These are phyloP conservation scores for Leonotis leonurus DNA, from an alignment of 257 asterid genomes.

Conservation along the genomic window DNA sequence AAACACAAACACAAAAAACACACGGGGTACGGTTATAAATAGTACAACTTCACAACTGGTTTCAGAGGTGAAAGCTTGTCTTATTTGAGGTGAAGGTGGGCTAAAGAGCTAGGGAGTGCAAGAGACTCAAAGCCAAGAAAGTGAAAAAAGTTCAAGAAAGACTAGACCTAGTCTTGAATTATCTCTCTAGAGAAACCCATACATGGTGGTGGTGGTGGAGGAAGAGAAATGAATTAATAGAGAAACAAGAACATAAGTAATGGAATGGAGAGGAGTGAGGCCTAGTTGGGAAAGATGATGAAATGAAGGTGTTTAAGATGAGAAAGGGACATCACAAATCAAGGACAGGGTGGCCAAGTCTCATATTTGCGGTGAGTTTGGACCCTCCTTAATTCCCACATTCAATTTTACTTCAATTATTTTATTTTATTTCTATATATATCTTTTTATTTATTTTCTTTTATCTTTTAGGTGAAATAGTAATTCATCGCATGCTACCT, in stretches of 20 bases:
- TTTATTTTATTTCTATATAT: not conserved
- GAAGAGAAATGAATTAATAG: constrained; percentile 23
- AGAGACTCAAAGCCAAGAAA: too few species aligned
- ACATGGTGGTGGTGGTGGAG: not conserved
- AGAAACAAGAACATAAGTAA: too few species aligned
- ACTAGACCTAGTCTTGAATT: too few species aligned
- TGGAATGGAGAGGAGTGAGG: too few species aligned
- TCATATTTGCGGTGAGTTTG: constrained; percentile 65
- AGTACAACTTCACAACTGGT: too few species aligned
- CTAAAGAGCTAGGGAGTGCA: too few species aligned
- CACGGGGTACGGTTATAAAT: too few species aligned
- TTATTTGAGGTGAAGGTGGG: too few species aligned
- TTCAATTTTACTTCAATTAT: constrained; percentile 15
- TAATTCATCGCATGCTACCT: not conserved
- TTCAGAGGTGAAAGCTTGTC: too few species aligned
- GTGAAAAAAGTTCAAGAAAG: not conserved
- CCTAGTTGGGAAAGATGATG: too few species aligned
- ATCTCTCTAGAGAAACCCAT: too few species aligned
- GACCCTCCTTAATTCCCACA: constrained; percentile 46
- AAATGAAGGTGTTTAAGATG: constrained; percentile 41
- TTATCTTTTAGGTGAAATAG: not conserved
- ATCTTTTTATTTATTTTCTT: not conserved
- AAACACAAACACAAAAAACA: too few species aligned
- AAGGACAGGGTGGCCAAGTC: constrained; percentile 61
- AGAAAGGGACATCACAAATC: constrained; percentile 69